phyloP scores from a whole-genome alignment of 106 monocot species.

The Hemerocallis citrina region DNA sequence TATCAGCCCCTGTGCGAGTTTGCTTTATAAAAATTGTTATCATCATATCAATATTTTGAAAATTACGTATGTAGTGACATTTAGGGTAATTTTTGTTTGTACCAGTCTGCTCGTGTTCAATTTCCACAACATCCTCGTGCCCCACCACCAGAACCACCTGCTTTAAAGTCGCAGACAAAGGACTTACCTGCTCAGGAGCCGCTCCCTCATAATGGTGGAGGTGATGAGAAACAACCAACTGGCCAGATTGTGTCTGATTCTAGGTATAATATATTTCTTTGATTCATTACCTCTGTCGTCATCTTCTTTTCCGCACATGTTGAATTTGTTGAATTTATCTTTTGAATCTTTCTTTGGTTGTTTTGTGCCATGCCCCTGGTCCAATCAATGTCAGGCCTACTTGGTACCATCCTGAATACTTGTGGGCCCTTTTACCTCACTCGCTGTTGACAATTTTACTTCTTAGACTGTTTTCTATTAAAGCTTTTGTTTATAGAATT shows the following conservation, averaged over 20 bases:
- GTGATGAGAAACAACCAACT: neutral
- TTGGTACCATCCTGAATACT: neutral
- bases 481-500: too few relatives aligned
- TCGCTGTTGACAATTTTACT: too few relatives aligned
- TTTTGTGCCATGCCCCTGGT: neutral
- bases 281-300: neutral
- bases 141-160: constrained; percentile 5
- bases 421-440: neutral
- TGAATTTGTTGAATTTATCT: neutral
- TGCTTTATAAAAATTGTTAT: neutral
- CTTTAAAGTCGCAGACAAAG: neutral
- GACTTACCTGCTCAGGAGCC: constrained; percentile 3
- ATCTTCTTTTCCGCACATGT: neutral
- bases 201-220: constrained; percentile 1
- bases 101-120: constrained; percentile 66
- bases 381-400: neutral
- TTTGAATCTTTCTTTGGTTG: neutral
- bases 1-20: neutral
- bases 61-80: neutral
- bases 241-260: constrained; percentile 7
- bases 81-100: neutral
- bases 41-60: neutral
- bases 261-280: neutral
- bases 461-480: too few relatives aligned
- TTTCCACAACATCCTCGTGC: constrained; percentile 49